Evolutionary conservation across 108 stramenopile species (phyloP).

Genomic region (Fragilariopsis cylindrus): DNA sequence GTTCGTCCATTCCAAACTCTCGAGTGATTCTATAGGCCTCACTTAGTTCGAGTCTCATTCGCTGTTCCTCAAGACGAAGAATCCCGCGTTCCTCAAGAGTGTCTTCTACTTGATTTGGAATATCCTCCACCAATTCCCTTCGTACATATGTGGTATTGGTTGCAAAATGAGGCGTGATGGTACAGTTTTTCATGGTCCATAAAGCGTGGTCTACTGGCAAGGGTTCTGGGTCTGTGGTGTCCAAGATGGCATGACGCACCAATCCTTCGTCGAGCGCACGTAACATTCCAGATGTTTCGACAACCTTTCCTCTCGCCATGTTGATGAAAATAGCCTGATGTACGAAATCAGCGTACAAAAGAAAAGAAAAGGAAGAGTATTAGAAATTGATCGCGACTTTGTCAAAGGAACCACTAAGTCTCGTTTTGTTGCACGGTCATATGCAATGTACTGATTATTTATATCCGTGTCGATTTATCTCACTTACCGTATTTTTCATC

Average conservation of each 20-base stretch:
- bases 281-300: conserved; percentile 49
- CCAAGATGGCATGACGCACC: conserved; percentile 58
- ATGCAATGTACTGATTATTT: too few species aligned
- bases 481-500: conserved; percentile 18
- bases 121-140: conserved; percentile 53
- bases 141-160: conserved; percentile 64
- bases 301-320: conserved; percentile 62
- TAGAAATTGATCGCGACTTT: conserved; percentile 13
- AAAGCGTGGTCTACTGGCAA: conserved; percentile 51
- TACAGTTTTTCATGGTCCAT: conserved; percentile 50
- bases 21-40: conserved; percentile 38
- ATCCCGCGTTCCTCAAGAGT: conserved; percentile 40
- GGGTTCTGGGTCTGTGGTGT: conserved; percentile 63
- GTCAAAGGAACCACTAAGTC: too few species aligned
- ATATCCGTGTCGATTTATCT: too few species aligned
- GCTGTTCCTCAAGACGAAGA: conserved; percentile 29
- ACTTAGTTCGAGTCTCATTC: conserved; percentile 28
- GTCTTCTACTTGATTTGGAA: conserved; percentile 49
- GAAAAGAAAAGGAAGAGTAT: conserved; percentile 15
- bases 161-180: conserved; percentile 61
- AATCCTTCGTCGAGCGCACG: conserved; percentile 41
- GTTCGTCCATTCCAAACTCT: conserved; percentile 63
- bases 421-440: too few species aligned
- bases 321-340: conserved; percentile 45
- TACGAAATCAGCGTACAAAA: too few species aligned